These are phyloP conservation scores for Wickerhamiella spandovensis DNA, from an alignment of 805 yeast species.

Conservation along the genomic window DNA sequence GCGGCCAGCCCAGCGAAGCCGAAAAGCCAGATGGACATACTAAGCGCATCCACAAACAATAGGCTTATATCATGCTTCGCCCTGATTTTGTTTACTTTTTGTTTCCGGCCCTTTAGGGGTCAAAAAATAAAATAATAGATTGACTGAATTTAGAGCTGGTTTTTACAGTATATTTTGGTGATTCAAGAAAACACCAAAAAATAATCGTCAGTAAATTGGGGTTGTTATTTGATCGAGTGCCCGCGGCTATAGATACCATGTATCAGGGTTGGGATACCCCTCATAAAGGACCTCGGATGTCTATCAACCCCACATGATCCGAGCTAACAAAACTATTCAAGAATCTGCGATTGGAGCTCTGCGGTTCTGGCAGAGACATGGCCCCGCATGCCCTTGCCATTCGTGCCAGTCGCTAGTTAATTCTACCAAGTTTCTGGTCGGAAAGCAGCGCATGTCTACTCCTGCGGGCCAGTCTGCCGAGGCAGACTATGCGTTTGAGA, in stretches of 20 bases:
- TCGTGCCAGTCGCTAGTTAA: constrained; percentile 17
- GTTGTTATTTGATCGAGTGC: too few relatives aligned
- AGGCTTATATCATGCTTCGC: neutral
- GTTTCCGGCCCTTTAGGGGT: too few relatives aligned
- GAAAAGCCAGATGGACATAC: neutral
- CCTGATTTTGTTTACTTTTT: too few relatives aligned
- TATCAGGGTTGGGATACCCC: neutral
- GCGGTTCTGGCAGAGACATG: constrained; percentile 17
- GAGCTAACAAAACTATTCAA: constrained; percentile 3
- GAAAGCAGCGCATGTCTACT: constrained; percentile 3
- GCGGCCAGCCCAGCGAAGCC: neutral
- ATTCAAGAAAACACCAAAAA: too few relatives aligned
- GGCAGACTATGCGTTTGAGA: constrained; percentile 28
- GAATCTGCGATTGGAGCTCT: constrained; percentile 5
- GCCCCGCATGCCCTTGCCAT: constrained; percentile 26
- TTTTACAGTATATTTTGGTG: too few relatives aligned
- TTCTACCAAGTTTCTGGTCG: constrained; percentile 2
- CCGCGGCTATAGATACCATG: too few relatives aligned
- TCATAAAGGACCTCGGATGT: neutral
- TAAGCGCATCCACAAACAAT: neutral
- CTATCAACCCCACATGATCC: constrained; percentile 1
- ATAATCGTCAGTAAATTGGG: too few relatives aligned
- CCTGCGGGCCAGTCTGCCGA: constrained; percentile 4
- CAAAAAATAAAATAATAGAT: too few relatives aligned
- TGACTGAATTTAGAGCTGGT: too few relatives aligned